Base-by-base conservation (phyloP, 805 yeast genomes). In the Yamadazyma nakazawae region DNA sequence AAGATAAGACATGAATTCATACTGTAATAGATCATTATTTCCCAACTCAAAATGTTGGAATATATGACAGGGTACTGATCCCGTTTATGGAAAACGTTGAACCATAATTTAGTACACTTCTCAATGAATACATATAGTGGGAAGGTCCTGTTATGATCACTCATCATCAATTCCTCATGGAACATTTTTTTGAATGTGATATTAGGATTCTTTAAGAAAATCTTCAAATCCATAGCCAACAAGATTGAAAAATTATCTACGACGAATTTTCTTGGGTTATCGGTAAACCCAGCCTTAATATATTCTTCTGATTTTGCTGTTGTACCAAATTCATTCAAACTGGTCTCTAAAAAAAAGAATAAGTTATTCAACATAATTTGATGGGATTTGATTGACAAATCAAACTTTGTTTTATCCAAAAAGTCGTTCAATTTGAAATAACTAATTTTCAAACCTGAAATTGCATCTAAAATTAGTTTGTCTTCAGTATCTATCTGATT, bases 141-240 rank as follows among this genome's bases (percentile, higher is more conserved):
- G 57, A 81, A 79, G 7, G 75, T 67, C 40, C 73, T 66, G 26
- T 67, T 63, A 45, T 71, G 72, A 46, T 76, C 73, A 40, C 81
- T 78, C 72, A 85, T 82, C 64, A 85, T 68, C 40, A 81, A 66
- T 53, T 84, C 88, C 58, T 85, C 88, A 45, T 77, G 79, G 57
- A 75, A 81, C 26, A 73, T 64, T 62, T 83, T 84, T 50, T 78
- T 81, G 64, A 84, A 84, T 0, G 82, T 67, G 58, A 79, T 71
- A 57, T 81, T 80, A 14, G 82, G 72, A 53, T 76, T 79, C 48
- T 75, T 75, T 35, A 83, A 62, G 57, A 84, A 82, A 32, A 73
- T 67, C 50, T 75, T 70, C 42, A 83, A 63, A 55, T 81, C 82
- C 63, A 78, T 70, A 2, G 81, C 75, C 40, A 78, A 73, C 40